phyloP scores from a whole-genome alignment of 306 rosid genomes.

The Purshia tridentata region DNA sequence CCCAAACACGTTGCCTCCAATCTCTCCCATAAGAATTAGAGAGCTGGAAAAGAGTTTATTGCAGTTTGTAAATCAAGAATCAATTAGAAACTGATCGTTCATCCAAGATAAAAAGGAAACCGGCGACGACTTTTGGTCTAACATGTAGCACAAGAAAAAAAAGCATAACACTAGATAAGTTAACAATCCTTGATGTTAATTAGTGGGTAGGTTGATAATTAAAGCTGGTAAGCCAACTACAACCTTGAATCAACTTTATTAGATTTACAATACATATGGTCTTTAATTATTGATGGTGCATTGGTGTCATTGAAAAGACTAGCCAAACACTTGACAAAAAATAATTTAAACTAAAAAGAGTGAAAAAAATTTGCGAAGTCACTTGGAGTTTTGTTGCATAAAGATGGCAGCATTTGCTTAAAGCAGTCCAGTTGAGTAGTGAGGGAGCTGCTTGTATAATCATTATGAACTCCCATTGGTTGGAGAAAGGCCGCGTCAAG shows the following conservation, averaged over 20 bases:
- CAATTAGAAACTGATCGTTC: neutral
- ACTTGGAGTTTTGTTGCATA: constrained; percentile 43
- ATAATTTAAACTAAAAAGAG: neutral
- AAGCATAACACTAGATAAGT: no score
- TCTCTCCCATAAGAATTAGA: constrained; percentile 53
- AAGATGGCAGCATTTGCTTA: constrained; percentile 28
- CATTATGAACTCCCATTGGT: constrained; percentile 16
- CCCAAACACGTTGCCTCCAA: constrained; percentile 78
- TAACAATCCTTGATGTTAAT: no score
- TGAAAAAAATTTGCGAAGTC: neutral
- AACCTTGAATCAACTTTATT: neutral
- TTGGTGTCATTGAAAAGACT: neutral
- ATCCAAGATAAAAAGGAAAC: neutral
- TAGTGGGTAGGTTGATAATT: no score
- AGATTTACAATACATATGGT: neutral
- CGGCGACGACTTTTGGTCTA: no score
- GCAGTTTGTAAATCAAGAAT: constrained; percentile 37
- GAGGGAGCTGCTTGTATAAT: constrained; percentile 34
- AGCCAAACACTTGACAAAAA: neutral
- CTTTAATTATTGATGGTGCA: neutral
- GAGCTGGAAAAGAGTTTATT: constrained; percentile 34
- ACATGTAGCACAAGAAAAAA: no score
- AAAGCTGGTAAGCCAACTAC: no score
- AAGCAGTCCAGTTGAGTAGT: constrained; percentile 51
- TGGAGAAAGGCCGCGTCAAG: constrained; percentile 30